phyloP scores from a whole-genome alignment of 768 basidiomycete species.

The Lanmaoa rubissima region DNA sequence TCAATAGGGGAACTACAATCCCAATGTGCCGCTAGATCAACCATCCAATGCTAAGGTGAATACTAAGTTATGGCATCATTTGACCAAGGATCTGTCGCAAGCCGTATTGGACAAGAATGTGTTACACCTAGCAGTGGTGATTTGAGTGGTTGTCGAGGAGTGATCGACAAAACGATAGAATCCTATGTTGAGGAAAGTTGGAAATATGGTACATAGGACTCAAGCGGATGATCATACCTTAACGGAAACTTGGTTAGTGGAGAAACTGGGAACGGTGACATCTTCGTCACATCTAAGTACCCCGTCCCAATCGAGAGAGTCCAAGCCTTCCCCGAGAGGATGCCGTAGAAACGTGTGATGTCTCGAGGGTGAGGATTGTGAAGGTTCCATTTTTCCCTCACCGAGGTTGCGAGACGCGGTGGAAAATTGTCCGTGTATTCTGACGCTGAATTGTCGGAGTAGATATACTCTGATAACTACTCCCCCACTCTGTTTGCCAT shows the following conservation, averaged over 20 bases:
- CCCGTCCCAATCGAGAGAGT: conserved; percentile 63
- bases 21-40: neutral
- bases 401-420: conserved; percentile 35
- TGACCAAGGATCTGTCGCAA: conserved; percentile 60
- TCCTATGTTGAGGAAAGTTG: conserved; percentile 41
- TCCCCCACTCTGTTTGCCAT: conserved; percentile 8
- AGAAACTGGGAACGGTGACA: conserved; percentile 46
- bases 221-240: conserved; percentile 39
- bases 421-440: conserved; percentile 25
- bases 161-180: conserved; percentile 50
- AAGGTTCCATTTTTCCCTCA: conserved; percentile 47
- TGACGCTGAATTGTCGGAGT: conserved; percentile 46
- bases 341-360: conserved; percentile 1
- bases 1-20: neutral
- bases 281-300: conserved; percentile 41
- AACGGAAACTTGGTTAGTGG: conserved; percentile 43
- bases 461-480: conserved; percentile 47
- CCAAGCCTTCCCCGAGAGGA: conserved; percentile 29
- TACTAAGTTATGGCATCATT: conserved; percentile 7
- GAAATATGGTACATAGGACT: neutral
- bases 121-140: conserved; percentile 38
- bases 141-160: conserved; percentile 39
- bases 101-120: conserved; percentile 49
- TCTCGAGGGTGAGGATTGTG: conserved; percentile 36
- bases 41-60: neutral